A percentile compares a stretch with the other conserved stretches of the same genome.
Conservation (phyloP, 192 early-diverging fungal genomes). For the Linnemannia schmuckeri region DNA sequence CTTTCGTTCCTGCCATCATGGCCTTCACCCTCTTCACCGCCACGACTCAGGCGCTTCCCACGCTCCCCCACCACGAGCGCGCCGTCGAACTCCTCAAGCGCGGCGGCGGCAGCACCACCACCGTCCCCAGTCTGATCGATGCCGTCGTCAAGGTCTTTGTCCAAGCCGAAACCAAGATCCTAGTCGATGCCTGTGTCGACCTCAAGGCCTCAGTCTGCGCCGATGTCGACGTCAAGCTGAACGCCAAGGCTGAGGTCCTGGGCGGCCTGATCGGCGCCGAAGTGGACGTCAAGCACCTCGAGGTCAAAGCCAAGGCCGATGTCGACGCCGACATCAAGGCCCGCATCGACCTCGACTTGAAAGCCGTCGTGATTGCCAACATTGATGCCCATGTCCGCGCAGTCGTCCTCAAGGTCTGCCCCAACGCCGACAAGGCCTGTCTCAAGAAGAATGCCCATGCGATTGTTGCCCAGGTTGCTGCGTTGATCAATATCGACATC, state of each 20-base stretch:
- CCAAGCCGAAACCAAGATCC: constrained; percentile 13
- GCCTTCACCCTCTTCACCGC: constrained; percentile 42
- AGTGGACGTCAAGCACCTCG: constrained; percentile 19
- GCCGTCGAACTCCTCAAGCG: constrained; percentile 41
- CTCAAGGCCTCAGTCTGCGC: constrained; percentile 29
- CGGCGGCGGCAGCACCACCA: not conserved
- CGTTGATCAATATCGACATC: constrained; percentile 35
- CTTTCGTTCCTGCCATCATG: constrained; percentile 38
- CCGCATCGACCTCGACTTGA: constrained; percentile 4
- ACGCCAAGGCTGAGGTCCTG: constrained; percentile 24
- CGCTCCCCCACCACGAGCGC: not conserved
- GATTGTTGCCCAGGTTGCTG: constrained; percentile 34
- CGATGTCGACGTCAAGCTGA: constrained; percentile 27
- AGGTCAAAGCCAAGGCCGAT: constrained; percentile 24
- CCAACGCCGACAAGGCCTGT: constrained; percentile 14
- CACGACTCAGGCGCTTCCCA: constrained; percentile 39
- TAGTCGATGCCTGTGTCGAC: constrained; percentile 25
- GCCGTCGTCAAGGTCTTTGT: constrained; percentile 33
- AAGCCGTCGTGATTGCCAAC: constrained; percentile 31
- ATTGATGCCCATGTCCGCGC: constrained; percentile 38
- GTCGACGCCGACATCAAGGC: constrained; percentile 34
- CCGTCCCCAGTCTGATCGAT: not conserved
- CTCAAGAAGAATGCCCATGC: constrained; percentile 23
- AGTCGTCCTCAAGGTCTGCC: constrained; percentile 13
- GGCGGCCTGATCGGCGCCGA: constrained; percentile 9